Conservation (phyloP, 2,329 filamentous ascomycete species). For the Ophiostoma sp. region DNA sequence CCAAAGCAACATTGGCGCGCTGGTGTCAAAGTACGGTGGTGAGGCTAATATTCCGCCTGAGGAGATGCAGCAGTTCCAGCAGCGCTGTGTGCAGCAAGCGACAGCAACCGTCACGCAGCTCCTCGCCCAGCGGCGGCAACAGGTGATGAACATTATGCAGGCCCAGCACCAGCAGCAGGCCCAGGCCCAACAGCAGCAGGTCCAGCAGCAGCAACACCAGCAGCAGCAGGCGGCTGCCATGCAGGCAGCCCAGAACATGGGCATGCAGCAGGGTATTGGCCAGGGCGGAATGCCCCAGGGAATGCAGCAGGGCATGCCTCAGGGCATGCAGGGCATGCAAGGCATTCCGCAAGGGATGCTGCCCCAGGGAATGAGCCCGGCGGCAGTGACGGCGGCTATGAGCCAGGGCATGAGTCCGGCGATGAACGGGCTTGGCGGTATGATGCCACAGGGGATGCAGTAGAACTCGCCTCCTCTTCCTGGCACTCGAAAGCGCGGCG, state of each 20-base stretch:
- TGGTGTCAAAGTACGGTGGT: slow-evolving; percentile 39
- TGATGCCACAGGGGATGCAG: slow-evolving; percentile 47
- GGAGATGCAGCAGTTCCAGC: slow-evolving; percentile 42
- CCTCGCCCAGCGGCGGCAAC: slow-evolving; percentile 31
- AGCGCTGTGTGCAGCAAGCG: slow-evolving; percentile 34
- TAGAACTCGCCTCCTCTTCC: slow-evolving; percentile 12
- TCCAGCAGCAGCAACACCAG: slow-evolving; percentile 21
- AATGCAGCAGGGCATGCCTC: slow-evolving; percentile 20
- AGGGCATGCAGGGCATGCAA: slow-evolving; percentile 25
- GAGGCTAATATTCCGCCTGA: slow-evolving; percentile 45
- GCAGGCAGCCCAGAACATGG: slow-evolving; percentile 19
- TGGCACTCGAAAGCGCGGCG: background rate
- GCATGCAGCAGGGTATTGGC: slow-evolving; percentile 19
- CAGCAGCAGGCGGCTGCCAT: slow-evolving; percentile 24
- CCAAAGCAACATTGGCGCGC: slow-evolving; percentile 35
- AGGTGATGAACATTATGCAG: slow-evolving; percentile 21
- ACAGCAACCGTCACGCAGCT: slow-evolving; percentile 10
- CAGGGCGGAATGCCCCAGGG: slow-evolving; percentile 17
- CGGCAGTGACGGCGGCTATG: slow-evolving; percentile 20
- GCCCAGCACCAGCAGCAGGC: background rate
- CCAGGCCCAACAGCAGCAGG: slow-evolving; percentile 41
- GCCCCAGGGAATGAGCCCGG: slow-evolving; percentile 22
- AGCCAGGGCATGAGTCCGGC: slow-evolving; percentile 22
- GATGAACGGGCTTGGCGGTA: slow-evolving; percentile 44
- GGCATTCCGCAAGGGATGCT: slow-evolving; percentile 25